Percentiles rank a stretch among this genome's conserved stretches.
Conservation (phyloP, 495 filamentous ascomycete species). For the Sordaria brevicollis region DNA sequence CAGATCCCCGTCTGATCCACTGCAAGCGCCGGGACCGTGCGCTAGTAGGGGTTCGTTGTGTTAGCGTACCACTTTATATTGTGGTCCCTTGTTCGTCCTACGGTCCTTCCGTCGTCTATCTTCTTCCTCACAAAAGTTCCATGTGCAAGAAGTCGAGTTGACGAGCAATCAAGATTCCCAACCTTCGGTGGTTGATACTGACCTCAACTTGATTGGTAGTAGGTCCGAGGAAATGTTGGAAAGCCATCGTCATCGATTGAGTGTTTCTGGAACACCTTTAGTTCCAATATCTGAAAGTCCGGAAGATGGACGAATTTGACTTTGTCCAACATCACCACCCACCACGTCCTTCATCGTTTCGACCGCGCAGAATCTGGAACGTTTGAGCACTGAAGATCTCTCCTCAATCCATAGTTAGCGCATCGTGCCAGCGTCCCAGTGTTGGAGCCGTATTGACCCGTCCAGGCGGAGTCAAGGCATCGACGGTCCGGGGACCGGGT, state of each 20-base stretch:
- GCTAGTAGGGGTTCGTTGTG: background rate
- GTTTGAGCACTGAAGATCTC: background rate
- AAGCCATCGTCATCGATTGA: background rate
- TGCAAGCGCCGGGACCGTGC: constrained; percentile 16
- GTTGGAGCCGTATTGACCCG: background rate
- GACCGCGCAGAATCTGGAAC: background rate
- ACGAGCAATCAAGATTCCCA: background rate
- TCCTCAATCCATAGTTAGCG: background rate
- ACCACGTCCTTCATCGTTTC: background rate
- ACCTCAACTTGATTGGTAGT: background rate
- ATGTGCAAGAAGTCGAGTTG: background rate
- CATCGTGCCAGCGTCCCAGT: background rate
- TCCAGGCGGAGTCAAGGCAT: background rate
- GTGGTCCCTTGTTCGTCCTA: background rate
- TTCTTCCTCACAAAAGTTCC: background rate
- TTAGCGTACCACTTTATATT: background rate
- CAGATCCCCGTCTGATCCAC: constrained; percentile 8
- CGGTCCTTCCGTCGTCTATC: background rate
- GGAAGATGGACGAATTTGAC: background rate
- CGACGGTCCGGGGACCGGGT: background rate
- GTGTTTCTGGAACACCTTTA: background rate
- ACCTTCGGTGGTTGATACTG: background rate
- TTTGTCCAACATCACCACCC: background rate
- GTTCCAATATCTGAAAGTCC: background rate
- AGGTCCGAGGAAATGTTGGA: background rate